A percentile compares a stretch with the other conserved stretches of the same genome.
phyloP scores from a whole-genome alignment of 441 rosid genomes.

The Sinapis alba region DNA sequence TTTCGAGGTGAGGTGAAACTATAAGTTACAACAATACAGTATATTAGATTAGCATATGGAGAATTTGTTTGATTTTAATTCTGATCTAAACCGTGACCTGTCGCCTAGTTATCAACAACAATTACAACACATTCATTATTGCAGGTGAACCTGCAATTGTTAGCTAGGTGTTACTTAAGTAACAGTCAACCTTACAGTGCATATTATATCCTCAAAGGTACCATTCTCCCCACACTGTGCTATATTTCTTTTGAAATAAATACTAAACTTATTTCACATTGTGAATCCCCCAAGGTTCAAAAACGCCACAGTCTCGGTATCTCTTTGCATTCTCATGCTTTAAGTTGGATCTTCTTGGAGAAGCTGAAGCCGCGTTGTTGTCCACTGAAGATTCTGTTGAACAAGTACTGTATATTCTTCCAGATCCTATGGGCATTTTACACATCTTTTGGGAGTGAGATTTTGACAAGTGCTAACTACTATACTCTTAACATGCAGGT shows the following conservation, averaged over 20 bases:
- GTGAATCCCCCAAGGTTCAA: conserved; percentile 43
- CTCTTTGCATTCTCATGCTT: conserved; percentile 59
- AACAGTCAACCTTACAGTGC: conserved; percentile 56
- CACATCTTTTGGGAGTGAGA: background rate
- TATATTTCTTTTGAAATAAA: background rate
- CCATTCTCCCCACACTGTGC: background rate
- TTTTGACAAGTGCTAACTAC: no score
- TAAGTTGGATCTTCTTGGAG: conserved; percentile 60
- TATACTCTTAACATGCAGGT: conserved; percentile 38
- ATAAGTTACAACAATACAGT: no score
- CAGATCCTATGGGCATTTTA: background rate
- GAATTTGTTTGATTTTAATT: no score
- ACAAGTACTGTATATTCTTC: conserved; percentile 40
- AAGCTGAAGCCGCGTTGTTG: conserved; percentile 57
- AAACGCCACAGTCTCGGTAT: conserved; percentile 59
- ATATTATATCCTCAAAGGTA: conserved; percentile 58
- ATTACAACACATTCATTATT: background rate
- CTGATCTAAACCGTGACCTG: no score
- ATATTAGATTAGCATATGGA: no score
- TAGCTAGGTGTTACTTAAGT: conserved; percentile 63
- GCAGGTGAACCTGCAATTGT: conserved; percentile 56
- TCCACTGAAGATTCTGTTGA: conserved; percentile 43
- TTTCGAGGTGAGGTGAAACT: no score
- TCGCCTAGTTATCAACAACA: no score
- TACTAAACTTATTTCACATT: background rate